Evolutionary conservation across 2,329 filamentous ascomycete species (phyloP).

Genomic region (Epichloe sp.): DNA sequence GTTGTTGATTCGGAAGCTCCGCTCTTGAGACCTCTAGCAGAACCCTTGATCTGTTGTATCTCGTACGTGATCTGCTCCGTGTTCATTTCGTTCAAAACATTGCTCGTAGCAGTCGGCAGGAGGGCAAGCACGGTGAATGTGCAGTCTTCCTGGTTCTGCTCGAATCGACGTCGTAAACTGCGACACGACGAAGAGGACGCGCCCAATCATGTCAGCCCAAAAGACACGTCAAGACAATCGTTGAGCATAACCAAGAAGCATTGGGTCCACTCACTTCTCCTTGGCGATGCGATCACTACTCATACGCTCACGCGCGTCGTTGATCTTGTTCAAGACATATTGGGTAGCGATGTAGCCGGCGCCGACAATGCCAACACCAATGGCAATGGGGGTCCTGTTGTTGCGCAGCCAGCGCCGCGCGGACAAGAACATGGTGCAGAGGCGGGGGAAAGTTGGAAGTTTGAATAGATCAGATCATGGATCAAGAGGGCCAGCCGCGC

Average conservation of each 20-base stretch:
- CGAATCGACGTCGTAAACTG: slow-evolving; percentile 86
- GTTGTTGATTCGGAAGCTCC: slow-evolving; percentile 37
- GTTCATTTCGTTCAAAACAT: slow-evolving; percentile 75
- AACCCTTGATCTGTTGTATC: slow-evolving; percentile 78
- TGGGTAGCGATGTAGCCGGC: slow-evolving; percentile 85
- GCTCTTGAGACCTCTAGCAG: slow-evolving; percentile 45
- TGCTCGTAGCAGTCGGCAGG: slow-evolving; percentile 79
- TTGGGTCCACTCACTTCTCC: slow-evolving; percentile 62
- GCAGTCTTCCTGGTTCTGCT: slow-evolving; percentile 98
- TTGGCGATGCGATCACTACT: slow-evolving; percentile 89
- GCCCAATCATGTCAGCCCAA: not conserved
- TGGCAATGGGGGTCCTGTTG: slow-evolving; percentile 79
- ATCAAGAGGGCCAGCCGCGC: not conserved
- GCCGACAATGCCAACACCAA: slow-evolving; percentile 77
- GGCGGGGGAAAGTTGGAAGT: not conserved
- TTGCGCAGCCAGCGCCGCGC: slow-evolving; percentile 84
- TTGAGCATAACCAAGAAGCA: not conserved
- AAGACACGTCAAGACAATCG: not conserved
- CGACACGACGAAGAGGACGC: not conserved
- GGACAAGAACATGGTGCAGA: slow-evolving; percentile 44
- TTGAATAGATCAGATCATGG: slow-evolving; percentile 1
- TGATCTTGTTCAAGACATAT: slow-evolving; percentile 84
- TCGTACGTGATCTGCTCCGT: slow-evolving; percentile 90
- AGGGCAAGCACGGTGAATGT: slow-evolving; percentile 96
- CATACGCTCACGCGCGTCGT: slow-evolving; percentile 90